These are phyloP conservation scores for Aspergillus aculeatus DNA, from an alignment of 2,329 filamentous ascomycete species.

Conservation along the genomic window DNA sequence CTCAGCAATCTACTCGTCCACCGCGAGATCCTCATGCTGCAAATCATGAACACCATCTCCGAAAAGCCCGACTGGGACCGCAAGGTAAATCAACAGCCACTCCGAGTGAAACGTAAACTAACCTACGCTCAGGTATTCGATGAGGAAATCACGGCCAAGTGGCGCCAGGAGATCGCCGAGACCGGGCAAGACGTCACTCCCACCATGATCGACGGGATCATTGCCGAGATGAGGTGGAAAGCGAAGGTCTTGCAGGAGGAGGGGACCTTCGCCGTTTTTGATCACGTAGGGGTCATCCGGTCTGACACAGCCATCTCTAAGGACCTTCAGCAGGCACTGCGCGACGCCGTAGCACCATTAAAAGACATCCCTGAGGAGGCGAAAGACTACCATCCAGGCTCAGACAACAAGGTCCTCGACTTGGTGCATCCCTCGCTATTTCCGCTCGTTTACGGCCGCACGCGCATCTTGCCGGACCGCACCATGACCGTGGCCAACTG, in stretches of 20 bases:
- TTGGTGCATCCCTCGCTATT: slow-evolving; percentile 62
- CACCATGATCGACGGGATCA: slow-evolving; percentile 40
- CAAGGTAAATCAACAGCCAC: slow-evolving; percentile 30
- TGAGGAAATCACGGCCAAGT: slow-evolving; percentile 33
- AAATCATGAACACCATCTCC: slow-evolving; percentile 43
- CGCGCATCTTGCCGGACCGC: slow-evolving; percentile 21
- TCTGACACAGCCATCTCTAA: slow-evolving; percentile 51
- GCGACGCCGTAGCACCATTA: slow-evolving; percentile 48
- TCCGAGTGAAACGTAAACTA: no score
- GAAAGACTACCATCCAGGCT: slow-evolving; percentile 65
- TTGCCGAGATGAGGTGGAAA: slow-evolving; percentile 53
- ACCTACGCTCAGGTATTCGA: slow-evolving; percentile 29
- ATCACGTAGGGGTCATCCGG: slow-evolving; percentile 50
- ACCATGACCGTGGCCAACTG: slow-evolving; percentile 25
- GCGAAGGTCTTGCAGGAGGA: slow-evolving; percentile 40
- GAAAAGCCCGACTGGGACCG: slow-evolving; percentile 45
- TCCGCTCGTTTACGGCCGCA: slow-evolving; percentile 32
- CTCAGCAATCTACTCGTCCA: neutral
- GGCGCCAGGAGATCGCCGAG: slow-evolving; percentile 30
- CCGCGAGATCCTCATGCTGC: slow-evolving; percentile 43
- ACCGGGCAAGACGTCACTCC: slow-evolving; percentile 28
- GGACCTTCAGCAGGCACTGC: slow-evolving; percentile 45
- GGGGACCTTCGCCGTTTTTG: slow-evolving; percentile 33
- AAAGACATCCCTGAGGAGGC: slow-evolving; percentile 47
- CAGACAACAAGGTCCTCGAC: slow-evolving; percentile 59